Evolutionary conservation across 1,139 yeast species (phyloP).

Genomic region (Magnusiomyces paraingens): DNA sequence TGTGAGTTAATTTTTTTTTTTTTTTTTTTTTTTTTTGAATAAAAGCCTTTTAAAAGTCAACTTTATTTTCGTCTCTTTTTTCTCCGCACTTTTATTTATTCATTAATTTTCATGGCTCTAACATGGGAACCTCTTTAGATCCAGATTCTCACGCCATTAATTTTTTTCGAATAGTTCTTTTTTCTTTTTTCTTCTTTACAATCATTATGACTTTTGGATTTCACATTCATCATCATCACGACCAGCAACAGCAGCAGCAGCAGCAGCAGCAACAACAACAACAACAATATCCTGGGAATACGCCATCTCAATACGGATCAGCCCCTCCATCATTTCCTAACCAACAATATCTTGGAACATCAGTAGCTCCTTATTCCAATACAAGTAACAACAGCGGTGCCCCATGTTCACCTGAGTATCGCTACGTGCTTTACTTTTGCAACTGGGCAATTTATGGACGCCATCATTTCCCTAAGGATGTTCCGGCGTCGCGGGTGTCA

Average conservation of each 20-base stretch:
- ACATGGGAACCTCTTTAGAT: no score
- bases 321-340: conserved; percentile 1
- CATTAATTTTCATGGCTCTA: no score
- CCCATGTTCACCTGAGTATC: conserved; percentile 13
- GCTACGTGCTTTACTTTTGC: conserved; percentile 27
- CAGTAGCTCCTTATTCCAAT: not conserved
- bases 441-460: conserved; percentile 69
- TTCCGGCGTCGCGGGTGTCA: conserved; percentile 52
- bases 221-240: conserved; percentile 9
- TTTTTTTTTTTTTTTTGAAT: no score
- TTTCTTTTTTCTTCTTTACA: not conserved
- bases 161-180: no score
- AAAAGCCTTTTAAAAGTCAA: no score
- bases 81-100: no score
- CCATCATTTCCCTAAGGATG: conserved; percentile 57
- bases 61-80: no score
- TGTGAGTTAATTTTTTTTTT: no score
- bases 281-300: not conserved
- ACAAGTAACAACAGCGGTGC: not conserved
- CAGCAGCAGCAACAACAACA: not conserved
- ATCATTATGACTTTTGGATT: conserved; percentile 12
- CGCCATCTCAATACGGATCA: not conserved
- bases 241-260: not conserved
- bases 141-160: no score
- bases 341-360: not conserved